phyloP scores from a whole-genome alignment of 495 filamentous ascomycete species.

The Penicillium antarcticum region DNA sequence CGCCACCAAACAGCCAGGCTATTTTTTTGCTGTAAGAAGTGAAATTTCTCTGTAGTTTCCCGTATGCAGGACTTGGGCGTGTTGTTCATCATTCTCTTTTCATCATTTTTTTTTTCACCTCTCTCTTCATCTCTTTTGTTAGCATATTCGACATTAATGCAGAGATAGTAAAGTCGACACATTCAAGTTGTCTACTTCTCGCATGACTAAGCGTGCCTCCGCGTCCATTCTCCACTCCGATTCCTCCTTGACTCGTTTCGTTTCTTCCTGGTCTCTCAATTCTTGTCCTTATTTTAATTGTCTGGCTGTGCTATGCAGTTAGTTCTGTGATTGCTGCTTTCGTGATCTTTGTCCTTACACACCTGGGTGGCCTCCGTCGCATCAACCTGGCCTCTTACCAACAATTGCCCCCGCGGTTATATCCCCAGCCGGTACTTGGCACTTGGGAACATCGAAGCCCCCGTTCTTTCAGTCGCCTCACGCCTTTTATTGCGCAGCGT shows the following conservation, averaged over 20 bases:
- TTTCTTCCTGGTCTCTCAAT: slow-evolving; percentile 11
- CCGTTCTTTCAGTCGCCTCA: slow-evolving; percentile 5
- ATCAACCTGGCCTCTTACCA: slow-evolving; percentile 6
- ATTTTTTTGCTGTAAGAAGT: too few species aligned
- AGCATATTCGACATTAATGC: neutral
- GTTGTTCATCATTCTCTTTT: slow-evolving; percentile 7
- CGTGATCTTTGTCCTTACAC: slow-evolving; percentile 5
- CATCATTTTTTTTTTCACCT: too few species aligned
- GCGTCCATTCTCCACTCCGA: slow-evolving; percentile 24
- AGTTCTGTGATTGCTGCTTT: slow-evolving; percentile 17
- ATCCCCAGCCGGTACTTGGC: slow-evolving; percentile 16
- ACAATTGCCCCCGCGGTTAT: slow-evolving; percentile 11
- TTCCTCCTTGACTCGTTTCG: slow-evolving; percentile 12
- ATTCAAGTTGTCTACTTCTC: neutral
- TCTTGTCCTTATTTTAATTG: slow-evolving; percentile 10
- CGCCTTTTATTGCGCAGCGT: slow-evolving; percentile 12
- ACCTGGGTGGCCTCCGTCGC: slow-evolving; percentile 24
- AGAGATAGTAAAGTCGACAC: neutral
- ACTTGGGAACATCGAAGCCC: slow-evolving; percentile 1
- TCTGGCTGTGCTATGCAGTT: slow-evolving; percentile 14
- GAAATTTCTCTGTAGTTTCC: too few species aligned
- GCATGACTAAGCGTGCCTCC: slow-evolving; percentile 22
- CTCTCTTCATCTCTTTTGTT: neutral
- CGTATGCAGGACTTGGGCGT: too few species aligned
- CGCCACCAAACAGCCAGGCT: too few species aligned